A percentile compares a stretch with the other conserved stretches of the same genome.
Evolutionary conservation across 2,329 filamentous ascomycete species (phyloP).

Genomic region (Ilyonectria sp.): DNA sequence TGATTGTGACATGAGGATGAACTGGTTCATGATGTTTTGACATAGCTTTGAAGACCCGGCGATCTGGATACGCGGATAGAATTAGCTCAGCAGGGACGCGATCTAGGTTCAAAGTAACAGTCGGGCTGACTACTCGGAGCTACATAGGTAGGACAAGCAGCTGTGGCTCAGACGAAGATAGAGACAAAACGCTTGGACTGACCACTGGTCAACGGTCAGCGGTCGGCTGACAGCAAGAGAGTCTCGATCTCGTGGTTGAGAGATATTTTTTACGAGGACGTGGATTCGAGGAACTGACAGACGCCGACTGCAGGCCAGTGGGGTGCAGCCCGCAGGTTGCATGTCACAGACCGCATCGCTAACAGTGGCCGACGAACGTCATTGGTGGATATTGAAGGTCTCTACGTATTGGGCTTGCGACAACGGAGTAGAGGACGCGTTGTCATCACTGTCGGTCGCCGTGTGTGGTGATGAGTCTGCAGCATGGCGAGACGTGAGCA

Average conservation of each 20-base stretch:
- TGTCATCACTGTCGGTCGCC: background rate
- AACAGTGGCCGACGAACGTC: background rate
- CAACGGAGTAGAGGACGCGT: background rate
- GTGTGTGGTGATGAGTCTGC: background rate
- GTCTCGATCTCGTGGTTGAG: background rate
- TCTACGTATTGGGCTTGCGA: background rate
- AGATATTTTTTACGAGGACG: background rate
- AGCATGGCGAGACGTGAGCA: background rate
- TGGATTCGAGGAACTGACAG: conserved; percentile 5
- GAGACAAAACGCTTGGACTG: background rate
- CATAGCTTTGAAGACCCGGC: no score
- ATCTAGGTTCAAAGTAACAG: background rate
- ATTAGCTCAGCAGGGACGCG: background rate
- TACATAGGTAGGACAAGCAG: background rate
- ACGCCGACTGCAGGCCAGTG: background rate
- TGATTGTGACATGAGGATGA: background rate
- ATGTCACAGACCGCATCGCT: conserved; percentile 9
- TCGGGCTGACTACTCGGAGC: background rate
- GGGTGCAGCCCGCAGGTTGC: background rate
- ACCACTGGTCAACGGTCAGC: background rate
- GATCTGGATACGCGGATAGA: no score
- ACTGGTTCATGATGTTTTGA: background rate
- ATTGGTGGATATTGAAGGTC: conserved; percentile 14
- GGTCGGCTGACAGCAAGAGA: background rate
- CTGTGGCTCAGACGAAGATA: background rate